Percentiles rank a stretch among this genome's conserved stretches.
phyloP scores from a whole-genome alignment of 495 filamentous ascomycete species.

The Hyaloscypha hepaticicola region DNA sequence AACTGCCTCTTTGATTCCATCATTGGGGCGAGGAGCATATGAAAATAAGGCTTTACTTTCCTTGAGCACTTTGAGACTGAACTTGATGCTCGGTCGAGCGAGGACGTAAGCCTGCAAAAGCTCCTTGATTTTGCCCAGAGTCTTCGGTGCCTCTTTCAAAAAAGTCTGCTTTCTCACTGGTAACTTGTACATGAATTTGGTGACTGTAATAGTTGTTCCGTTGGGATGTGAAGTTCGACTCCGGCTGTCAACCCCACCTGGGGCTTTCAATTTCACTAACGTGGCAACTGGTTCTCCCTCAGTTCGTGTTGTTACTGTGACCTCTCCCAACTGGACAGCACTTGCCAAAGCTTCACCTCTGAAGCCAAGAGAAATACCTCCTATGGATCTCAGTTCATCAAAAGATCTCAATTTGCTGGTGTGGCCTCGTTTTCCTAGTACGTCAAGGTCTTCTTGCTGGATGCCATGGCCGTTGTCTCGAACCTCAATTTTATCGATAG shows the following conservation, averaged over 20 bases:
- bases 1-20: conserved; percentile 62
- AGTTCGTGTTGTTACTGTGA: conserved; percentile 70
- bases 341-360: conserved; percentile 85
- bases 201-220: conserved; percentile 75
- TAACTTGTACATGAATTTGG: conserved; percentile 63
- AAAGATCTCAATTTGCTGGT: conserved; percentile 84
- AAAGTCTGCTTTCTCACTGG: conserved; percentile 73
- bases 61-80: conserved; percentile 69
- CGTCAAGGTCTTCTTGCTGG: conserved; percentile 61
- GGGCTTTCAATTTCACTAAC: conserved; percentile 35
- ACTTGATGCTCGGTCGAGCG: conserved; percentile 59
- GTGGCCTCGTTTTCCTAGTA: conserved; percentile 66
- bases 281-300: conserved; percentile 67
- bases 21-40: conserved; percentile 62
- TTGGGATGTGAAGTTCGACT: conserved; percentile 61
- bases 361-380: conserved; percentile 76
- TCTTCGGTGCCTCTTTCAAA: conserved; percentile 61
- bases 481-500: conserved; percentile 80
- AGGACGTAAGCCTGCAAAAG: conserved; percentile 75
- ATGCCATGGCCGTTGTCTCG: conserved; percentile 91
- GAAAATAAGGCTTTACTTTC: conserved; percentile 64
- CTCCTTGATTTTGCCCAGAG: conserved; percentile 60
- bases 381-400: conserved; percentile 66
- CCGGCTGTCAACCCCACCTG: conserved; percentile 41
- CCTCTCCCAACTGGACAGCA: conserved; percentile 61